Evolutionary conservation across 2,329 filamentous ascomycete genomes (phyloP).

Genomic region (Pezicula carpinea): DNA sequence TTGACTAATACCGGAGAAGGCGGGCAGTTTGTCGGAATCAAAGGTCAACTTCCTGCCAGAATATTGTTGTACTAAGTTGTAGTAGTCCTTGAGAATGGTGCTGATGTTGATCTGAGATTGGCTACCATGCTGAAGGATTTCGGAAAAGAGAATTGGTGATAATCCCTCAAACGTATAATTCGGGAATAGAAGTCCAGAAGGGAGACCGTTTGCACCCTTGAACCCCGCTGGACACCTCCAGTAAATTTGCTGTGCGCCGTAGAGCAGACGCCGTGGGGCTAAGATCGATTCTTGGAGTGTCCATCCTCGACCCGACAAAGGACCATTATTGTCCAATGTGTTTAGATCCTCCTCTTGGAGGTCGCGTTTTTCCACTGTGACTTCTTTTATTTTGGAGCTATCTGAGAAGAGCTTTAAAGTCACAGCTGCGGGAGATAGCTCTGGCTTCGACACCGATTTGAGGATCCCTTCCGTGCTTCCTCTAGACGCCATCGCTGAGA

Average conservation of each 20-base stretch:
- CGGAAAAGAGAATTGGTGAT: not conserved
- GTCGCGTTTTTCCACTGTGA: too few relatives aligned
- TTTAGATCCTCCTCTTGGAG: too few relatives aligned
- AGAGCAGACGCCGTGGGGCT: not conserved
- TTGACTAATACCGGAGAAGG: constrained; percentile 19
- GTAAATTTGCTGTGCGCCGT: constrained; percentile 14
- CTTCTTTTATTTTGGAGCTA: too few relatives aligned
- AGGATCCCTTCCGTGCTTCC: constrained; percentile 1
- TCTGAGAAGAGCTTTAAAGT: too few relatives aligned
- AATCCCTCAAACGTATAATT: too few relatives aligned
- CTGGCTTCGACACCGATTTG: constrained; percentile 9
- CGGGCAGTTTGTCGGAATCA: constrained; percentile 18
- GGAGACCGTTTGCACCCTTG: constrained; percentile 17
- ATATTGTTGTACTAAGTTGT: not conserved
- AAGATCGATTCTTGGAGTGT: too few relatives aligned
- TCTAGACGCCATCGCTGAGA: constrained; percentile 12
- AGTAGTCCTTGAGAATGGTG: not conserved
- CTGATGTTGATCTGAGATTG: not conserved
- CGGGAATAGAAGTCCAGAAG: constrained; percentile 7
- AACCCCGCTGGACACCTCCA: constrained; percentile 18
- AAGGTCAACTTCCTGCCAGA: not conserved
- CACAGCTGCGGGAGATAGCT: too few relatives aligned
- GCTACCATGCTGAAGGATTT: not conserved
- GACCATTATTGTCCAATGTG: too few relatives aligned
- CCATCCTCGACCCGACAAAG: too few relatives aligned